Conservation (phyloP, 108 stramenopile genomes). For the Cyclotella sp. region DNA sequence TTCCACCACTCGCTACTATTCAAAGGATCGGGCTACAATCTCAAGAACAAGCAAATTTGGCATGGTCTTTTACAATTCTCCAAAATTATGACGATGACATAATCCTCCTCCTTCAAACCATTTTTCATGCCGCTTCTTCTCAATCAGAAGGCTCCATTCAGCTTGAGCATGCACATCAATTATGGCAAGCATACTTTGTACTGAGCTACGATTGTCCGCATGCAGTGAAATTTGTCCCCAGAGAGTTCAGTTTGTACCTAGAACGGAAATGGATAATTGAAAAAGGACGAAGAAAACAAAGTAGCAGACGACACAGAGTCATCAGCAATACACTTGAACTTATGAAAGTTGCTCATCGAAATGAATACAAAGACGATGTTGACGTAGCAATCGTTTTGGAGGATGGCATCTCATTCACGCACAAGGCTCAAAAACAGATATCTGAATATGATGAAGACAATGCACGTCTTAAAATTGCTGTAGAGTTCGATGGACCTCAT, state of each 20-base stretch:
- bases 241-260: slow-evolving; percentile 67
- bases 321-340: slow-evolving; percentile 75
- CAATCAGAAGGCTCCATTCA: slow-evolving; percentile 60
- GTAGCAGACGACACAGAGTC: slow-evolving; percentile 80
- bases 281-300: slow-evolving; percentile 73
- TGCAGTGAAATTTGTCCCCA: slow-evolving; percentile 60
- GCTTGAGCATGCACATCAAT: slow-evolving; percentile 89
- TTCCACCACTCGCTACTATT: slow-evolving; percentile 25
- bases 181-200: slow-evolving; percentile 85
- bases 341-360: slow-evolving; percentile 82
- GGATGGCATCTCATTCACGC: slow-evolving; percentile 70
- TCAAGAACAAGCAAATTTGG: slow-evolving; percentile 87
- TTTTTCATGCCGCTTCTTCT: slow-evolving; percentile 63
- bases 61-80: slow-evolving; percentile 81
- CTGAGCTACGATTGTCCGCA: slow-evolving; percentile 71
- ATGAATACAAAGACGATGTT: slow-evolving; percentile 92
- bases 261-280: slow-evolving; percentile 73
- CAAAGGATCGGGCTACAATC: slow-evolving; percentile 54
- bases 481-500: slow-evolving; percentile 91
- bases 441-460: slow-evolving; percentile 42
- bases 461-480: slow-evolving; percentile 65
- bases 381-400: slow-evolving; percentile 88
- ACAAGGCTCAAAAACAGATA: slow-evolving; percentile 43
- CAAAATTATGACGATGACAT: slow-evolving; percentile 59
- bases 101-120: slow-evolving; percentile 55